Percentiles rank a stretch among this genome's conserved stretches.
These are phyloP conservation scores for Danielozyma ontarioensis DNA, from an alignment of 805 yeast species.

Conservation along the genomic window DNA sequence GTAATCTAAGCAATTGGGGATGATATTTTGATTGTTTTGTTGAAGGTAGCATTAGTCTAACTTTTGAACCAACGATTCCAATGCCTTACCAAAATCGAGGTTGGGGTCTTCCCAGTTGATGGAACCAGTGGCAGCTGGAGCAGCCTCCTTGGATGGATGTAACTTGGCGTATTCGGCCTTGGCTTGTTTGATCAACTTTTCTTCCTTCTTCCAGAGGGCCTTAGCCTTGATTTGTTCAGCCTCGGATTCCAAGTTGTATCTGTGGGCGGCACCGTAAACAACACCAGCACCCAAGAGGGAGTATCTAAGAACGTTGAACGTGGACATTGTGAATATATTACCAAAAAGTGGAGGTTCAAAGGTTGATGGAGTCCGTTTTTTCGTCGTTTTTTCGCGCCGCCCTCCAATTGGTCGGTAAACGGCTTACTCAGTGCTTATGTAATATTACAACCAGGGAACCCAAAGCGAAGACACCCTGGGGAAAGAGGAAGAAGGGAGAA, in stretches of 20 bases:
- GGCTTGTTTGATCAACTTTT: slow-evolving; percentile 79
- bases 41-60: slow-evolving; percentile 35
- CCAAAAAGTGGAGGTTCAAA: background rate
- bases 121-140: slow-evolving; percentile 35
- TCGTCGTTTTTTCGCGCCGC: background rate
- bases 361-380: too few relatives aligned
- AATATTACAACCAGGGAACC: too few relatives aligned
- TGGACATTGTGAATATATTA: slow-evolving; percentile 21
- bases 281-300: slow-evolving; percentile 86
- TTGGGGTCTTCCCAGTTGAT: slow-evolving; percentile 84
- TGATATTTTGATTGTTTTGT: too few relatives aligned
- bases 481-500: too few relatives aligned
- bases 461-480: too few relatives aligned
- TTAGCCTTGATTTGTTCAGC: slow-evolving; percentile 56
- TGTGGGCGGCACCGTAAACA: slow-evolving; percentile 83
- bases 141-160: slow-evolving; percentile 37
- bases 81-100: slow-evolving; percentile 73
- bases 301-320: slow-evolving; percentile 81
- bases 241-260: slow-evolving; percentile 57
- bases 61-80: slow-evolving; percentile 60
- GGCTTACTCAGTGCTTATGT: too few relatives aligned
- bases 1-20: too few relatives aligned
- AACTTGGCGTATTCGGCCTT: slow-evolving; percentile 80
- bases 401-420: background rate
- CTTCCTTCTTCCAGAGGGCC: slow-evolving; percentile 56